Percentiles rank a stretch among this genome's conserved stretches.
Evolutionary conservation across 495 filamentous ascomycete genomes (phyloP).

Genomic region (Aspergillus mulundensis): DNA sequence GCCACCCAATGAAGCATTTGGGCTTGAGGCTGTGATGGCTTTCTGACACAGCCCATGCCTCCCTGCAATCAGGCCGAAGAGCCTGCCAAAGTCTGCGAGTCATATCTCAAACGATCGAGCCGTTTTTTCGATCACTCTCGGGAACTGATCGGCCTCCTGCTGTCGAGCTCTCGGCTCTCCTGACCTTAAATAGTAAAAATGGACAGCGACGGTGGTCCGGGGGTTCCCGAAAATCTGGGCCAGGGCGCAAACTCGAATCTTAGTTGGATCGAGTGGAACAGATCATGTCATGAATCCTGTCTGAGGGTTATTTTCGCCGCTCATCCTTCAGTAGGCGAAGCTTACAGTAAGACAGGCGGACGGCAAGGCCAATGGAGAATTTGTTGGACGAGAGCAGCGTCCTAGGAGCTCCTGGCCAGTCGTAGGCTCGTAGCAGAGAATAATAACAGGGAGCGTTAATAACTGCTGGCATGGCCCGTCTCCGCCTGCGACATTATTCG

Average conservation of each 20-base stretch:
- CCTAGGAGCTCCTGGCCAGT: slow-evolving; percentile 4
- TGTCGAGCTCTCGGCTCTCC: background rate
- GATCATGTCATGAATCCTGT: background rate
- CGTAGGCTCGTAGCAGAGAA: slow-evolving; percentile 10
- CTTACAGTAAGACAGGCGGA: too few species aligned
- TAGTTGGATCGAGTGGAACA: slow-evolving; percentile 5
- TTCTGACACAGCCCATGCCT: slow-evolving; percentile 12
- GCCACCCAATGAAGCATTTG: background rate
- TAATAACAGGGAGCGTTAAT: slow-evolving; percentile 4
- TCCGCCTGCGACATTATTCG: slow-evolving; percentile 5
- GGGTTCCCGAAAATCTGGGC: slow-evolving; percentile 10
- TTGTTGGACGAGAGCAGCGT: slow-evolving; percentile 6
- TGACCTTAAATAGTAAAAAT: slow-evolving; percentile 1
- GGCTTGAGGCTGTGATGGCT: slow-evolving; percentile 6
- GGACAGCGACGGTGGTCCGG: background rate
- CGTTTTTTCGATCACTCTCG: slow-evolving; percentile 8
- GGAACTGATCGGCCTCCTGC: slow-evolving; percentile 6
- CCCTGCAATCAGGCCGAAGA: slow-evolving; percentile 14
- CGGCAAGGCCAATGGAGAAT: slow-evolving; percentile 2
- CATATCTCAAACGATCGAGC: slow-evolving; percentile 17
- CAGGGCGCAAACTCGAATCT: slow-evolving; percentile 1
- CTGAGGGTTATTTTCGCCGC: background rate
- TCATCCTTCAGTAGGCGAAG: too few species aligned
- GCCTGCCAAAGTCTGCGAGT: slow-evolving; percentile 15
- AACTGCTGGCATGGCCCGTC: background rate